These are phyloP conservation scores for Schizophyllum commune DNA, from an alignment of 1,284 basidiomycete genomes.

Conservation along the genomic window DNA sequence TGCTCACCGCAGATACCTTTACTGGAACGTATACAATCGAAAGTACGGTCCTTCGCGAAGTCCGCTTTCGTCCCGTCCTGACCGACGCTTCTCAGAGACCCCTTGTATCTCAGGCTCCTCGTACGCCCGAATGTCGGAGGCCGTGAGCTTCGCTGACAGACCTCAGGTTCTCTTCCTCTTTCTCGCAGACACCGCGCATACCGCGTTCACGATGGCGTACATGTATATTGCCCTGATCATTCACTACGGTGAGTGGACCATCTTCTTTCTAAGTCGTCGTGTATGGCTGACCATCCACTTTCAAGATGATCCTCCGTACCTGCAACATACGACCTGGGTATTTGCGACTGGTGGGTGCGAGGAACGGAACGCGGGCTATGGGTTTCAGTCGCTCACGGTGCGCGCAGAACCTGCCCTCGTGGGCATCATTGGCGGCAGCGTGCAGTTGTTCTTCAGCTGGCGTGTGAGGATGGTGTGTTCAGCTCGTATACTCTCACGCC, in stretches of 20 bases:
- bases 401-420: neutral
- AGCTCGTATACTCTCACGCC: neutral
- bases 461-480: neutral
- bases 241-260: conserved; percentile 24
- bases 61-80: no score
- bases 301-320: conserved; percentile 18
- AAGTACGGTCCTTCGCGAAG: neutral
- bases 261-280: neutral
- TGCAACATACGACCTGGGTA: conserved; percentile 20
- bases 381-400: no score
- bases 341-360: neutral
- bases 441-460: neutral
- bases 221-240: conserved; percentile 28
- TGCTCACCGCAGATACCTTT: neutral
- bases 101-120: neutral
- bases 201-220: conserved; percentile 23
- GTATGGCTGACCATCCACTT: neutral
- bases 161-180: conserved; percentile 24
- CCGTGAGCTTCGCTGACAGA: neutral
- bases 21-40: neutral
- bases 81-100: neutral
- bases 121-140: neutral
- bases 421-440: neutral
- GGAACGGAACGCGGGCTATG: no score
- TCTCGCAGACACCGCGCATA: conserved; percentile 27